These are phyloP conservation scores for Dipodascus albidus DNA, from an alignment of 805 yeast species.

Conservation along the genomic window DNA sequence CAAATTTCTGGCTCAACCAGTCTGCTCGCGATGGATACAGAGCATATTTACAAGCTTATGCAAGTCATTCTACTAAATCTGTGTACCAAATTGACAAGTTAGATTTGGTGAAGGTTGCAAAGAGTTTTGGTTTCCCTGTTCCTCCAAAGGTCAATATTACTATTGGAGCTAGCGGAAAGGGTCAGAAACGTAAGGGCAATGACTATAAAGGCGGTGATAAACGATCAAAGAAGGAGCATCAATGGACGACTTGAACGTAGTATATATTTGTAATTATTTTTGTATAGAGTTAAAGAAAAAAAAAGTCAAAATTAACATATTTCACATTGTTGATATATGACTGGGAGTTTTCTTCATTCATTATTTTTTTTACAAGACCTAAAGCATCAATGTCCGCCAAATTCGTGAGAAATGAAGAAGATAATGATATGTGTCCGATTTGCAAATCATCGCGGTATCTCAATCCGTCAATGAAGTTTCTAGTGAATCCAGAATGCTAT, in stretches of 20 bases:
- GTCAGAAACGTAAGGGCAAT: slow-evolving; percentile 34
- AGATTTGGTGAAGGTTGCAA: slow-evolving; percentile 89
- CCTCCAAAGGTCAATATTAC: slow-evolving; percentile 97
- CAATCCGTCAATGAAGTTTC: slow-evolving; percentile 84
- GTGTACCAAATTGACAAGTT: slow-evolving; percentile 94
- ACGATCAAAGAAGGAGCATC: slow-evolving; percentile 1
- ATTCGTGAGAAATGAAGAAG: not conserved
- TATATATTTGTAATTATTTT: no score
- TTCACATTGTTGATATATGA: no score
- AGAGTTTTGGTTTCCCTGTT: slow-evolving; percentile 78
- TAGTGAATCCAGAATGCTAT: slow-evolving; percentile 94
- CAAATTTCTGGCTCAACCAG: slow-evolving; percentile 88
- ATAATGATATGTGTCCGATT: slow-evolving; percentile 82
- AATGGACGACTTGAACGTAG: not conserved
- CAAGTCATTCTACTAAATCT: slow-evolving; percentile 91
- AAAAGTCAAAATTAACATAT: not conserved
- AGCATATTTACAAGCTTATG: slow-evolving; percentile 92
- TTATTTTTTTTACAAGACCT: no score
- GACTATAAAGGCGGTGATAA: not conserved
- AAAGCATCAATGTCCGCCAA: not conserved
- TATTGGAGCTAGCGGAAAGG: slow-evolving; percentile 83
- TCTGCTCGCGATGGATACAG: slow-evolving; percentile 96
- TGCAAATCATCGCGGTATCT: slow-evolving; percentile 92
- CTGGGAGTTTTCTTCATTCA: no score
- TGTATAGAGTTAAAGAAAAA: no score